Percentiles rank a stretch among this genome's conserved stretches.
Conservation (phyloP, 2,329 filamentous ascomycete genomes). For the Ceratocystis papillata region DNA sequence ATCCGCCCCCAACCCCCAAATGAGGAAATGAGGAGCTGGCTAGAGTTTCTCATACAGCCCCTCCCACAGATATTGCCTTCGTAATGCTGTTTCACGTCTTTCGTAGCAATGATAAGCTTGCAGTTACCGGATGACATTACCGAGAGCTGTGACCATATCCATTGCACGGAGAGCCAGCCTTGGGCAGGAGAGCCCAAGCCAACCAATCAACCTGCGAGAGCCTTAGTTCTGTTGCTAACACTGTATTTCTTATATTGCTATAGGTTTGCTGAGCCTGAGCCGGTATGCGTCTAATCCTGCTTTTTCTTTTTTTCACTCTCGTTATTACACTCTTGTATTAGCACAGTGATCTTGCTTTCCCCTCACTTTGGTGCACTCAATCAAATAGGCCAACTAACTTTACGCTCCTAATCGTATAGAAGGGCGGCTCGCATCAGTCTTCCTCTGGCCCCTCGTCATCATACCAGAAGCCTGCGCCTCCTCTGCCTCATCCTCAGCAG, state of each 20-base stretch:
- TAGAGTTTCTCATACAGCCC: not conserved
- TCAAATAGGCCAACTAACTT: slow-evolving; percentile 14
- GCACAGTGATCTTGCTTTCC: not conserved
- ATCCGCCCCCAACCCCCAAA: not conserved
- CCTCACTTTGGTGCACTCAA: not conserved
- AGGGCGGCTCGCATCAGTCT: slow-evolving; percentile 25
- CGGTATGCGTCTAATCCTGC: slow-evolving; percentile 37
- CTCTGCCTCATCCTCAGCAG: slow-evolving; percentile 32
- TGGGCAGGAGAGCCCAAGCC: not conserved
- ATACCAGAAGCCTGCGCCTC: slow-evolving; percentile 30
- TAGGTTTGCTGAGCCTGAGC: slow-evolving; percentile 66
- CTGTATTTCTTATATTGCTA: slow-evolving; percentile 18
- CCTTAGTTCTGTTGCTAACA: slow-evolving; percentile 21
- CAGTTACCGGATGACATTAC: not conserved
- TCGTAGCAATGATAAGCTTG: not conserved
- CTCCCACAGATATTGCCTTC: not conserved
- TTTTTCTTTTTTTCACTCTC: not conserved
- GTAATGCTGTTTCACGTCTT: slow-evolving; percentile 11
- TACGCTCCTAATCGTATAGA: slow-evolving; percentile 23
- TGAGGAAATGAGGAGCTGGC: not conserved
- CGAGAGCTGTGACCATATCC: not conserved
- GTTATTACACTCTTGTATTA: not conserved
- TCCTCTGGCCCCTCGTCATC: slow-evolving; percentile 19
- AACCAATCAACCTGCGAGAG: not conserved
- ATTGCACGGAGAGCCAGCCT: not conserved